Conservation (phyloP, 2,329 filamentous ascomycete genomes). For the Paramyrothecium sp. region DNA sequence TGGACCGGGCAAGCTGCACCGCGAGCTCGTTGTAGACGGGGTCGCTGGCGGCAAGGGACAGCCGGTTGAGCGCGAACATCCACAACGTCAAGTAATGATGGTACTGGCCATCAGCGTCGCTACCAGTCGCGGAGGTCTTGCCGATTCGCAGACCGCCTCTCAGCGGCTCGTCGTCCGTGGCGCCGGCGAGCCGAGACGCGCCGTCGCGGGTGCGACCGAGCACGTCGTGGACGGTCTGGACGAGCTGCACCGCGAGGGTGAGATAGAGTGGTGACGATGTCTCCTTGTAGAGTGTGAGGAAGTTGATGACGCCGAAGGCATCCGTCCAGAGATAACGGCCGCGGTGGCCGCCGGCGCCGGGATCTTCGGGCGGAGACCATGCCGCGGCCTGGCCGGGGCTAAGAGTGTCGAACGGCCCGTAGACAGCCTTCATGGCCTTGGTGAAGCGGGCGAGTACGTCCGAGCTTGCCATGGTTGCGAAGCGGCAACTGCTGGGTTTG, state of each 20-base stretch:
- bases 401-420: constrained; percentile 28
- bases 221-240: constrained; percentile 48
- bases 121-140: constrained; percentile 45
- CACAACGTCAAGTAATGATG: constrained; percentile 61
- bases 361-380: constrained; percentile 46
- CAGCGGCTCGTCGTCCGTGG: constrained; percentile 49
- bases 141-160: constrained; percentile 57
- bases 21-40: constrained; percentile 47
- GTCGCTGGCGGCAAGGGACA: constrained; percentile 45
- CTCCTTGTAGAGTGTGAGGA: constrained; percentile 51
- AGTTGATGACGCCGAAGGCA: constrained; percentile 58
- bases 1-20: constrained; percentile 48
- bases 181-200: constrained; percentile 42
- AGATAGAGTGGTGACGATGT: constrained; percentile 39
- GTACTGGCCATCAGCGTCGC: constrained; percentile 58
- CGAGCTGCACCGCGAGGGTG: constrained; percentile 44
- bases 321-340: constrained; percentile 62
- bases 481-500: not conserved
- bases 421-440: constrained; percentile 34
- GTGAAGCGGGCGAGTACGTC: constrained; percentile 23
- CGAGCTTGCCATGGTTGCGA: not conserved
- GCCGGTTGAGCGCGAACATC: constrained; percentile 61
- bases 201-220: constrained; percentile 53
- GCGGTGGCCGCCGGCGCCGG: constrained; percentile 50
- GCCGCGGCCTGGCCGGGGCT: constrained; percentile 15